A percentile compares a stretch with the other conserved stretches of the same genome.
Conservation (phyloP, 2,329 filamentous ascomycete genomes). For the Tothia fuscella region DNA sequence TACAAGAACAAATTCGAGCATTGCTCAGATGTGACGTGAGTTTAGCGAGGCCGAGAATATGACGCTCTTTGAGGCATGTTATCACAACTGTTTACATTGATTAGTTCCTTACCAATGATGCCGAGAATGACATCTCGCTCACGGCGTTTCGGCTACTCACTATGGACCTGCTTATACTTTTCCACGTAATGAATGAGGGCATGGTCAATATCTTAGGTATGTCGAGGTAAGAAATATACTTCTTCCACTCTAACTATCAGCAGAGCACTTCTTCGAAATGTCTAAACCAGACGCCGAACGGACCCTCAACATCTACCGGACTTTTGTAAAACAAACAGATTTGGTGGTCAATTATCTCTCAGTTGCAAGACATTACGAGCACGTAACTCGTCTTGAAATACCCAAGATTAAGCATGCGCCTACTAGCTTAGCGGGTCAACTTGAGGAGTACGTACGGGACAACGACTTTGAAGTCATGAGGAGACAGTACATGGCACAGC, state of each 20-base stretch:
- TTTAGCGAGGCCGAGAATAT: conserved; percentile 13
- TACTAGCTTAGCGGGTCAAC: conserved; percentile 73
- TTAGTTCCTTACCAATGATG: conserved; percentile 73
- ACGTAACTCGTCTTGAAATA: conserved; percentile 84
- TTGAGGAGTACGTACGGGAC: conserved; percentile 91
- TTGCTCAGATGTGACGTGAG: conserved; percentile 81
- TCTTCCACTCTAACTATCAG: conserved; percentile 14
- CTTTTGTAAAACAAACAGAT: conserved; percentile 84
- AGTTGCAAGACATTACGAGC: conserved; percentile 78
- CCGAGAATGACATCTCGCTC: conserved; percentile 92
- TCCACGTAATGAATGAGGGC: conserved; percentile 91
- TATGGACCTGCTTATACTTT: conserved; percentile 76
- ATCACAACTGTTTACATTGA: conserved; percentile 11
- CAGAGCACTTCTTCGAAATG: conserved; percentile 97
- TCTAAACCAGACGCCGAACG: conserved; percentile 86
- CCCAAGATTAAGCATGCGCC: conserved; percentile 96
- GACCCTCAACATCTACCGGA: conserved; percentile 83
- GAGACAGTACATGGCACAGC: conserved; percentile 80
- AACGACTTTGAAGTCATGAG: conserved; percentile 91
- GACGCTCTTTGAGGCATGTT: not conserved
- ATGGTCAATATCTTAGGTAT: conserved; percentile 91
- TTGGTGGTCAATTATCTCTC: conserved; percentile 82
- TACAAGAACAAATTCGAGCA: conserved; percentile 78
- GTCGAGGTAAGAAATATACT: conserved; percentile 18
- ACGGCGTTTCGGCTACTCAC: conserved; percentile 88